Evolutionary conservation across 2,329 filamentous ascomycete genomes (phyloP), one percentile per base, ranked within the genome.

Genomic region (Claviceps africana): DNA sequence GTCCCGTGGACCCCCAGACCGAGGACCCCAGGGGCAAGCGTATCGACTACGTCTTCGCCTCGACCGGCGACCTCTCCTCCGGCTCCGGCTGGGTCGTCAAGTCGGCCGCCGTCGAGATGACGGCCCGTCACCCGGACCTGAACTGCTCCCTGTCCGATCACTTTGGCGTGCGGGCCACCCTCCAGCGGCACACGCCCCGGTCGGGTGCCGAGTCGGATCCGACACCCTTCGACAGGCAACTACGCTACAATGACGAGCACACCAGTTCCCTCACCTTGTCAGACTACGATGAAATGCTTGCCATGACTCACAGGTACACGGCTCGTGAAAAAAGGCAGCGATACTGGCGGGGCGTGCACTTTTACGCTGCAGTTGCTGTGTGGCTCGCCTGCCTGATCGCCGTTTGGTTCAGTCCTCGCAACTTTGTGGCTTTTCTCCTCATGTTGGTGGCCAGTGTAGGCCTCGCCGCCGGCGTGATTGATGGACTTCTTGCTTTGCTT

Each of bases 21-120:
- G 67, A 74, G 3, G 90, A 96, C 63, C 81, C 80, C 0, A 75
- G 73, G 25, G 91, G 86, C n/a, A 91, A 95, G 66, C 76, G 93
- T 22, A 77, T 97, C 47, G 93, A 98, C 69, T 98, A 98, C 68
- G 85, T 98, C 62, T 97, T 98, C 68, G 83, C 88, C 59, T 80
- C 78, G 1, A 77, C 78, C 13, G 77, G 74, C 13, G 57, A 63
- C 57, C 52, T 59, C 47, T 57, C 61, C 65, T 56, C 63, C 60
- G 39, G 56, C 56, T 44, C 53, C 54, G 62, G 65, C 45, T 96
- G 90, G 89, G 71, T 78, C 13, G 81, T 96, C 54, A 75, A 81
- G 54, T 74, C 77, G 8, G 83, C 79, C 3, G 77, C 80, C 48
- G 85, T 98, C 1, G 83, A 85, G 54, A 88, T 96, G 81, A 83